Evolutionary conservation across 1,284 basidiomycete species (phyloP).

Genomic region (Malassezia restricta): DNA sequence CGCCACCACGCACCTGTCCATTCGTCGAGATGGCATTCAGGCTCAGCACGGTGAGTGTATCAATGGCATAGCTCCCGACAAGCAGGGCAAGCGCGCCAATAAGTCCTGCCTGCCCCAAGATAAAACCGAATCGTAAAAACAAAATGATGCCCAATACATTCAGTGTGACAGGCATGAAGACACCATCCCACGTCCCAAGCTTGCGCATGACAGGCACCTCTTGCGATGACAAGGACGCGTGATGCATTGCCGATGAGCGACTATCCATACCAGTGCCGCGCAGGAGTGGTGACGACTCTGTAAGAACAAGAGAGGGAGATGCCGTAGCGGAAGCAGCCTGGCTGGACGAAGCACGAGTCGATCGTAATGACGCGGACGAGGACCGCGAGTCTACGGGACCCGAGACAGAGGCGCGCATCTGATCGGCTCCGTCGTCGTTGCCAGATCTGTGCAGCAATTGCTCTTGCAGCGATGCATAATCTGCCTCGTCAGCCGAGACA

Average conservation of each 20-base stretch:
- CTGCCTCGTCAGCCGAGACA: conserved; percentile 30
- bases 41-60: conserved; percentile 41
- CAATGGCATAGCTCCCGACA: conserved; percentile 36
- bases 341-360: neutral
- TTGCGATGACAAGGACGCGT: neutral
- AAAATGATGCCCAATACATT: conserved; percentile 45
- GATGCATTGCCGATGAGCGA: neutral
- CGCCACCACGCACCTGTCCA: conserved; percentile 43
- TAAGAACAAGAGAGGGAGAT: neutral
- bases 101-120: conserved; percentile 41
- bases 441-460: conserved; percentile 28
- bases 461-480: conserved; percentile 35
- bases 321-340: neutral
- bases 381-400: conserved; percentile 1
- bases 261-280: neutral
- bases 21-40: conserved; percentile 44
- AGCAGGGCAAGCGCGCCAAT: conserved; percentile 37
- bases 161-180: conserved; percentile 44
- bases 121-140: conserved; percentile 44
- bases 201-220: conserved; percentile 23
- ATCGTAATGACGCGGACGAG: neutral
- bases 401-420: conserved; percentile 6
- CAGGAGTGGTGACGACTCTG: neutral
- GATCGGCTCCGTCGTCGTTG: neutral
- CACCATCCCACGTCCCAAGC: conserved; percentile 44